Base-by-base conservation (phyloP, 2,329 filamentous ascomycete species). In the Nannizzia gypsea region DNA sequence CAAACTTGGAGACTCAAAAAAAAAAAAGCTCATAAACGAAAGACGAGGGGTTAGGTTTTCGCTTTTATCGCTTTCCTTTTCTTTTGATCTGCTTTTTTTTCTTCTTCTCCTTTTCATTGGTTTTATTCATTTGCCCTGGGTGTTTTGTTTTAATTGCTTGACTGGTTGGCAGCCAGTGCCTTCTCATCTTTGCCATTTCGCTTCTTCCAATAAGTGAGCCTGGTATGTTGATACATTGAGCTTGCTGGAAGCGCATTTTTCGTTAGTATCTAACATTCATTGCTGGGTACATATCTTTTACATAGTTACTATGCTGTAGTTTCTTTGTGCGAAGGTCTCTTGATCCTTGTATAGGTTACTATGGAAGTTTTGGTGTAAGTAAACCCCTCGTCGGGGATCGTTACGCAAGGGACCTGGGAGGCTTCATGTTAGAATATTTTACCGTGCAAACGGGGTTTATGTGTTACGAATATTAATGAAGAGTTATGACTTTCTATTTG, bases 291-390 rank as follows among this genome's bases (percentile, higher is more conserved):
- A 52, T 52, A 52, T 52, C 48, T 52, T 48, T 31, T 52, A 52
- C 48, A 52, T 52, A 52, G 48, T 52, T 52, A 52, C 48, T 52
- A 52, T 52, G 48, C 26, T 52, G 48, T 52, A 52, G 48, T 52
- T 52, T 52, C 48, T 52, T 52, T 52, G 48, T 52, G 48, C 48
- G 48, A 52, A 31, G 48, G 48, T 26, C 48, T 52, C 48, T 17
- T 13, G 48, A 52, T 52, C 48, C 48, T 52, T 52, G 48, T 52
- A 52, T 52, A 52, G 48, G 48, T 52, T 31, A 52, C 48, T 52
- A 52, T 15, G 24, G 17, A 52, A 26, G 15, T 52, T n/a, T 15
- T 17, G 48, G 13, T 52, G 48, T 52, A 28, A 52, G 22, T 24
- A n/a, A n/a, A 6, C 38, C 38, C 6, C 48, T 13, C n/a, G 17